Conservation (phyloP, 2,329 filamentous ascomycete species). For the Calonectria pauciramosa region DNA sequence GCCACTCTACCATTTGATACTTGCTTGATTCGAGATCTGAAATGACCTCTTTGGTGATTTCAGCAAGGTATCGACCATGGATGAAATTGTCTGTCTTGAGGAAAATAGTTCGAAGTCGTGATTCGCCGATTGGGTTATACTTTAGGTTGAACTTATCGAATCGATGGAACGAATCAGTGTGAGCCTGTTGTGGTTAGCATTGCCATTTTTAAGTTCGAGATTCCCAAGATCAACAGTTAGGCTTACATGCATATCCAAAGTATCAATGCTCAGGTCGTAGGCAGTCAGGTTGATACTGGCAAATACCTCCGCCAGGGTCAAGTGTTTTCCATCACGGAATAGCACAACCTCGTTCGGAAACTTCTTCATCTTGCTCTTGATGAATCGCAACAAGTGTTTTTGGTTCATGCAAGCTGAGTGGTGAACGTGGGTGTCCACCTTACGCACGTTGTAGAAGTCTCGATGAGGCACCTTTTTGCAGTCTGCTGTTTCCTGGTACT, state of each 20-base stretch:
- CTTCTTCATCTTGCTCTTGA: constrained; percentile 99
- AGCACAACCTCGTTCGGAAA: constrained; percentile 94
- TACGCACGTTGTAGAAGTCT: constrained; percentile 99
- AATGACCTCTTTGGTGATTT: constrained; percentile 98
- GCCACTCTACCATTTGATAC: constrained; percentile 99
- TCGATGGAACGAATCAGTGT: constrained; percentile 97
- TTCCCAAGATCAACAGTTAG: neutral
- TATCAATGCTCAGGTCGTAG: constrained; percentile 98
- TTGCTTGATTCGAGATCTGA: constrained; percentile 98
- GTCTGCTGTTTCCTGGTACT: constrained; percentile 98
- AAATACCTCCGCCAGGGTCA: constrained; percentile 94
- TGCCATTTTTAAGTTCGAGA: neutral
- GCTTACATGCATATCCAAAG: constrained; percentile 96
- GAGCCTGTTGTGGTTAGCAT: constrained; percentile 69
- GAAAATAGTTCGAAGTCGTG: constrained; percentile 95
- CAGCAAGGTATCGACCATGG: constrained; percentile 92
- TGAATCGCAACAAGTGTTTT: constrained; percentile 97
- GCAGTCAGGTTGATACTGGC: constrained; percentile 97
- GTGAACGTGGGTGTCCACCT: constrained; percentile 98
- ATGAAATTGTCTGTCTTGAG: constrained; percentile 99
- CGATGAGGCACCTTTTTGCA: constrained; percentile 97
- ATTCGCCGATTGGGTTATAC: constrained; percentile 98
- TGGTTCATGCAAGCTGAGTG: constrained; percentile 99
- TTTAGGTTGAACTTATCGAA: constrained; percentile 99
- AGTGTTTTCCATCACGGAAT: constrained; percentile 89